Conservation (phyloP, 78 protist genomes). For the Chrysochromulina parva region DNA sequence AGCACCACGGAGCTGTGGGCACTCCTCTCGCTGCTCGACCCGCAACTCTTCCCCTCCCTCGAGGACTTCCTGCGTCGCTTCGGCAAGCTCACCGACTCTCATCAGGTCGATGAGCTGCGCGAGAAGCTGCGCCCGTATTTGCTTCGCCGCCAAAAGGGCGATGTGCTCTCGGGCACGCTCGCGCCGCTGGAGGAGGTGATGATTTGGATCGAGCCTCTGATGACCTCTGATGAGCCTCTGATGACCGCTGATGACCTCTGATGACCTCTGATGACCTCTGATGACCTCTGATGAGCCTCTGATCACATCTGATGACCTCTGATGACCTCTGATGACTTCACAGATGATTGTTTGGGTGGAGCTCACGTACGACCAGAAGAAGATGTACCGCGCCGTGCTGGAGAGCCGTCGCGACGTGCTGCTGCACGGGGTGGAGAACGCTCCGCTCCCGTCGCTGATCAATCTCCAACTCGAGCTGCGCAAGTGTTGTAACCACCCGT, state of each 20-base stretch:
- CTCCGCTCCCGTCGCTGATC: slow-evolving; percentile 51
- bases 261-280: no score
- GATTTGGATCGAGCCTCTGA: slow-evolving; percentile 51
- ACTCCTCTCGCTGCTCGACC: slow-evolving; percentile 80
- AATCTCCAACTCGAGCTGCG: slow-evolving; percentile 94
- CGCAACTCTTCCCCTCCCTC: slow-evolving; percentile 41
- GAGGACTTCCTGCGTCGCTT: slow-evolving; percentile 11
- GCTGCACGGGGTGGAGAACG: slow-evolving; percentile 30
- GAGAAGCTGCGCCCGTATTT: not conserved
- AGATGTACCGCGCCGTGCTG: slow-evolving; percentile 85
- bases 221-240: no score
- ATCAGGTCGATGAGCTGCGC: slow-evolving; percentile 24
- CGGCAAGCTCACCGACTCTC: slow-evolving; percentile 25
- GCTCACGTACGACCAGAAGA: slow-evolving; percentile 67
- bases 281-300: no score
- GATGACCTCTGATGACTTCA: no score
- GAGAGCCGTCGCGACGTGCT: slow-evolving; percentile 62
- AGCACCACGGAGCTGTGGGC: slow-evolving; percentile 82
- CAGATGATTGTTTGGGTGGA: no score
- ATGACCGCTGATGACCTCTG: no score
- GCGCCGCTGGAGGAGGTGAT: slow-evolving; percentile 87
- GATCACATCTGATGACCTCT: no score
- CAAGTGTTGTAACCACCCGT: slow-evolving; percentile 96
- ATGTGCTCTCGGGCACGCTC: slow-evolving; percentile 75
- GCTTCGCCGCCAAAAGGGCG: slow-evolving; percentile 87